Conservation (phyloP, 2,329 filamentous ascomycete genomes). For the Ceratocystis huliohia region DNA sequence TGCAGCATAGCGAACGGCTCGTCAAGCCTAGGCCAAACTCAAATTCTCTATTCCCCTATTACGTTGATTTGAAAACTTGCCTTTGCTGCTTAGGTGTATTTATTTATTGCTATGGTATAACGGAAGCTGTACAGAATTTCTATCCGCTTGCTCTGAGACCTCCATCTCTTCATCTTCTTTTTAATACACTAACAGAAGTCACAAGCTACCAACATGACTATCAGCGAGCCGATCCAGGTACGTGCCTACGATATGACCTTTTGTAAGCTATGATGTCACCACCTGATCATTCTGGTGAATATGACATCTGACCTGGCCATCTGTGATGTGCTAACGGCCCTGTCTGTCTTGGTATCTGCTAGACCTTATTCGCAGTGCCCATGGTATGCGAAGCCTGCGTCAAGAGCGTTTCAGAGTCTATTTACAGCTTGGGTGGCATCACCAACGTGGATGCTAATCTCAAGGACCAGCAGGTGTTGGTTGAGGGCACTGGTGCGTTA, state of each 20-base stretch:
- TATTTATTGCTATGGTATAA: not conserved
- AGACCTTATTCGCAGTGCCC: conserved; percentile 92
- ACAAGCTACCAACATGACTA: conserved; percentile 22
- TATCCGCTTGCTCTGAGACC: not conserved
- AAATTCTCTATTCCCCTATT: not conserved
- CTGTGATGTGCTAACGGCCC: not conserved
- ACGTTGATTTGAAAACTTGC: not conserved
- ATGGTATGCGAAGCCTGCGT: conserved; percentile 85
- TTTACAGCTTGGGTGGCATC: conserved; percentile 68
- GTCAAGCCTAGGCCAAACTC: not conserved
- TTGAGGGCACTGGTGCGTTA: conserved; percentile 63
- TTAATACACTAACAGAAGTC: not conserved
- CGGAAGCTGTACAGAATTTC: not conserved
- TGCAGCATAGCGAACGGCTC: not conserved
- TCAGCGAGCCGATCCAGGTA: conserved; percentile 25
- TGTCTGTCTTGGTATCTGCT: not conserved
- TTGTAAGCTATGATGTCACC: conserved; percentile 16
- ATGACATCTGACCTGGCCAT: not conserved
- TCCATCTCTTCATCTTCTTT: conserved; percentile 4
- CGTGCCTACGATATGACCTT: not conserved
- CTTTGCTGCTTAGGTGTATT: not conserved
- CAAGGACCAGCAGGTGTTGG: conserved; percentile 66
- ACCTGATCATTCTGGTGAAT: not conserved
- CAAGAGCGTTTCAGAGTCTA: conserved; percentile 66
- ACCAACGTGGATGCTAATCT: conserved; percentile 71